phyloP scores from a whole-genome alignment of 345 rosid genomes.

The Tarenaya hassleriana region DNA sequence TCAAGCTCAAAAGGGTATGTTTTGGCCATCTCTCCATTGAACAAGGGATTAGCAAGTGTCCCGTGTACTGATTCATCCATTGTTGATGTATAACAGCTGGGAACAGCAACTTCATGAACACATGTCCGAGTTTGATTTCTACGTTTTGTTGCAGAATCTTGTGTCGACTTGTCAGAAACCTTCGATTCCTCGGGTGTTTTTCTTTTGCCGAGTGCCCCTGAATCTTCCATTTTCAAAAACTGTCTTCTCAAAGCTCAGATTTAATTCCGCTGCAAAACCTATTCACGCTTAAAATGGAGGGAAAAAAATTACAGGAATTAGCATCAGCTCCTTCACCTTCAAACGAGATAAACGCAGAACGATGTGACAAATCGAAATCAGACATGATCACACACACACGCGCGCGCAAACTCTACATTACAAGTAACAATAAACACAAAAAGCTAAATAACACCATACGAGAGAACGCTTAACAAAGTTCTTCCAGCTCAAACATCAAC shows the following conservation, averaged over 20 bases:
- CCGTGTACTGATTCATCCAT: conserved; percentile 58
- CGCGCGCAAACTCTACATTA: not conserved
- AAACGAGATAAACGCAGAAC: not conserved
- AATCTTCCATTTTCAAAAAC: conserved; percentile 32
- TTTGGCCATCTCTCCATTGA: conserved; percentile 77
- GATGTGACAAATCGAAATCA: conserved; percentile 3
- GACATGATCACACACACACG: not conserved
- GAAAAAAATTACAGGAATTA: not conserved
- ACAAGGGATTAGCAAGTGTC: conserved; percentile 65
- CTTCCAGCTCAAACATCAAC: not conserved
- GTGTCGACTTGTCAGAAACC: conserved; percentile 27
- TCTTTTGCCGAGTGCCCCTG: conserved; percentile 42
- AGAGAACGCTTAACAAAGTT: too few species aligned
- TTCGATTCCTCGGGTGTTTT: conserved; percentile 36
- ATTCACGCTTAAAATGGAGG: too few species aligned
- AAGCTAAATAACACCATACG: too few species aligned
- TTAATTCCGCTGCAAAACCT: not conserved
- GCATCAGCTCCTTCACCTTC: not conserved
- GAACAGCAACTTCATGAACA: conserved; percentile 93
- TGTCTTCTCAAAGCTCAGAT: conserved; percentile 6
- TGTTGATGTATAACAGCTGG: conserved; percentile 47
- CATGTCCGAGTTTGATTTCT: conserved; percentile 54
- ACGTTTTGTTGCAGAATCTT: conserved; percentile 44
- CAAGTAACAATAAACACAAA: too few species aligned
- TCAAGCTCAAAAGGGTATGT: conserved; percentile 69